Evolutionary conservation across 129 eudicot genomes (phyloP), one percentile per base, ranked within the genome.

Genomic region (Pseudognaphalium luteoalbum): DNA sequence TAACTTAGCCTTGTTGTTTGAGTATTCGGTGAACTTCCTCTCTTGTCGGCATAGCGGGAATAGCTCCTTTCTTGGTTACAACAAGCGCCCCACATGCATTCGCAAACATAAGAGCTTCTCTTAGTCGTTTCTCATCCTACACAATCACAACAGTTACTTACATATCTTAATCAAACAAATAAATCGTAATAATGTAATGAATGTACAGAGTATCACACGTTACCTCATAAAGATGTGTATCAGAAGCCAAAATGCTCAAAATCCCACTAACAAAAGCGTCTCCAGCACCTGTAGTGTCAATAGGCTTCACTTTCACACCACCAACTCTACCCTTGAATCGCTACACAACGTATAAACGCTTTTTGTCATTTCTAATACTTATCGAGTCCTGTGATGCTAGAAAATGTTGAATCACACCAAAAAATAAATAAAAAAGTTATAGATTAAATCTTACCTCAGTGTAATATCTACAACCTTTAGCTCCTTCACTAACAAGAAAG

Each of bases 251-350:
- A 30, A 73, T 51, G 76, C 81, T 76, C 47, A 91, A 77, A 28
- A 88, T 68, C 30, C 90, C 97, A 50, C 95, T 83, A 35, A 82
- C 84, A 78, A 91, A 88, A 47, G 97, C 92, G 75, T 91, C 95
- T 22, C 97, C 97, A 19, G 95, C 97, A 75, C 97, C 97, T 39
- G 92, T 91, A 22, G 95, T 88, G 73, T 88, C 97, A 71, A 91
- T 83, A 19, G 95, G 4, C 71, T 87, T 83, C 37, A 88, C 95
- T 83, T 88, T 85, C n/a, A 87, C 72, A 75, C 86, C 87, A 39
- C 82, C 41, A 67, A 91, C 97, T 85, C 85, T 80, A 47, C 97
- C 97, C 81, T 88, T 91, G 35, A 85, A 91, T 80, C 79, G 68
- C 97, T 91, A 87, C 72, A 68, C 42, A 68, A 47, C 63, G 33